These are phyloP conservation scores for Salvia splendens DNA, from an alignment of 257 asterid species.

Conservation along the genomic window DNA sequence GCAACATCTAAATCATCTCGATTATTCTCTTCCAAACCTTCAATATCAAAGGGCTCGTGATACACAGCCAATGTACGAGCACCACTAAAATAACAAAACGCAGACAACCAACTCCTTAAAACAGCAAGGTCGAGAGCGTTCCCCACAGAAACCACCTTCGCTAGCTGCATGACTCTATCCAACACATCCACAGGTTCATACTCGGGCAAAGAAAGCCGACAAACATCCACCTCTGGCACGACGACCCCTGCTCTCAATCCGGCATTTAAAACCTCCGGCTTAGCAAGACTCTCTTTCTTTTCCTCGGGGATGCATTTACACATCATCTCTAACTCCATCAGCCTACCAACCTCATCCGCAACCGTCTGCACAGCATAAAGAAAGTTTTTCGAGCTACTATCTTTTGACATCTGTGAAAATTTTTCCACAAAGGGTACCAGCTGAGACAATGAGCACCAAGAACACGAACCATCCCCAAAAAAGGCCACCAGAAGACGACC, in stretches of 20 bases:
- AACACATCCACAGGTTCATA: slow-evolving; percentile 45
- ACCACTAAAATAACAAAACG: slow-evolving; percentile 50
- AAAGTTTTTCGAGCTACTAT: slow-evolving; percentile 44
- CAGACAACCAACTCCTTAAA: slow-evolving; percentile 58
- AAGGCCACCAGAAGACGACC: slow-evolving; percentile 49
- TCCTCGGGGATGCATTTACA: slow-evolving; percentile 44
- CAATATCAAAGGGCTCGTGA: slow-evolving; percentile 47
- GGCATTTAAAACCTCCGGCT: slow-evolving; percentile 46
- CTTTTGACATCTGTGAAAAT: slow-evolving; percentile 43
- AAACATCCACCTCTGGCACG: slow-evolving; percentile 44
- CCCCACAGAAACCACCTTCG: slow-evolving; percentile 33
- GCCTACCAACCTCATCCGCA: slow-evolving; percentile 43
- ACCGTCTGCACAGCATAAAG: slow-evolving; percentile 47
- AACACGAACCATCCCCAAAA: slow-evolving; percentile 53
- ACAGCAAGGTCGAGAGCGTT: slow-evolving; percentile 47
- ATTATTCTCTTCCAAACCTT: slow-evolving; percentile 67
- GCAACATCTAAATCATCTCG: slow-evolving; percentile 44
- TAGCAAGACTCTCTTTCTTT: slow-evolving; percentile 33
- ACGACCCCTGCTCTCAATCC: slow-evolving; percentile 49
- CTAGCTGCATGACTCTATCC: slow-evolving; percentile 36
- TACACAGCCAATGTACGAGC: slow-evolving; percentile 44
- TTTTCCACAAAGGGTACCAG: slow-evolving; percentile 45
- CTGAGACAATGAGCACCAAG: slow-evolving; percentile 58
- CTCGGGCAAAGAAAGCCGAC: slow-evolving; percentile 36
- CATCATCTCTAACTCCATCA: slow-evolving; percentile 42